phyloP scores from a whole-genome alignment of 2,329 filamentous ascomycete species.

The Nakataea oryzae region DNA sequence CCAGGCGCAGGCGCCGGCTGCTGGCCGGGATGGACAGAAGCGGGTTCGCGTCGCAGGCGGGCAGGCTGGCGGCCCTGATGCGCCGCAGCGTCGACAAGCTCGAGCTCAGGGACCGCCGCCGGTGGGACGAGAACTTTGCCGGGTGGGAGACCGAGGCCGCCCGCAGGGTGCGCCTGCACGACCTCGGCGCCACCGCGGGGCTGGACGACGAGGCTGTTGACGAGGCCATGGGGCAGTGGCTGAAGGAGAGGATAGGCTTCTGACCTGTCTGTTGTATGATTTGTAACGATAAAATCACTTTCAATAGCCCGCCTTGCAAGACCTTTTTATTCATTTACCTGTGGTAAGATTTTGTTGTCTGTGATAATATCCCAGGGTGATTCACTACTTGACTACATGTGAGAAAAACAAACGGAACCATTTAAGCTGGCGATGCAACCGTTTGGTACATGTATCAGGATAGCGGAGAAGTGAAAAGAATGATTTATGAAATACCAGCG shows the following conservation, averaged over 20 bases:
- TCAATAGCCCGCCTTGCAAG: background rate
- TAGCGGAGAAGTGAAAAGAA: too few species aligned
- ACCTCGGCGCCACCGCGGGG: conserved; percentile 20
- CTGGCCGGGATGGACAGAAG: conserved; percentile 18
- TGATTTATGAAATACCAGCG: too few species aligned
- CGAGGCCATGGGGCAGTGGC: background rate
- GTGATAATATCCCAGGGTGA: too few species aligned
- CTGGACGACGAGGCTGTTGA: background rate
- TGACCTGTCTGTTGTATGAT: background rate
- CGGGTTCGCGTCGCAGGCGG: conserved; percentile 34
- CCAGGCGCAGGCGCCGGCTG: background rate
- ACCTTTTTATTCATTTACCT: too few species aligned
- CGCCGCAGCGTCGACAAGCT: conserved; percentile 33
- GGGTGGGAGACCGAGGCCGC: conserved; percentile 21
- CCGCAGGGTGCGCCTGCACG: conserved; percentile 25
- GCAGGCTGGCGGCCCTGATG: conserved; percentile 36
- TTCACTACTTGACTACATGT: too few species aligned
- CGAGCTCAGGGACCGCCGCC: conserved; percentile 30
- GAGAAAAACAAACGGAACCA: background rate
- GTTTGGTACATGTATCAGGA: too few species aligned
- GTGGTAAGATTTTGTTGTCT: too few species aligned
- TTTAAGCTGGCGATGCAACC: too few species aligned
- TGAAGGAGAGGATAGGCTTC: background rate
- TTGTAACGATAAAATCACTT: background rate
- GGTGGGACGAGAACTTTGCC: conserved; percentile 28